phyloP scores from a whole-genome alignment of 768 basidiomycete species.

The Dacryopinax primogenitus region DNA sequence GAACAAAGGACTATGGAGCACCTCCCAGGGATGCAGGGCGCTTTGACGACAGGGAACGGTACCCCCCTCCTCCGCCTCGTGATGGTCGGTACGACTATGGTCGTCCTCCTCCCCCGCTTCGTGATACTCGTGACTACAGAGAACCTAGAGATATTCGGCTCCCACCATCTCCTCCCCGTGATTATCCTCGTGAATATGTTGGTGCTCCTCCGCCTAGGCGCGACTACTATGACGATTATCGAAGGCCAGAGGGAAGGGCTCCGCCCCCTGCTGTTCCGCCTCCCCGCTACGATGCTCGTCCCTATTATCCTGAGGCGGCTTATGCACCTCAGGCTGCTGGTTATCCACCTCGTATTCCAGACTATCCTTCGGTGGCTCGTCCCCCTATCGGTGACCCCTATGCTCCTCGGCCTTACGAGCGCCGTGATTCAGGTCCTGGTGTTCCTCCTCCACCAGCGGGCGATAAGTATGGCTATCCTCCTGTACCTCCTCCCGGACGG shows the following conservation, averaged over 20 bases:
- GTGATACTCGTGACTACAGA: constrained; percentile 19
- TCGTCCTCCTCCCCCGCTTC: constrained; percentile 32
- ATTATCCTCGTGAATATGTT: constrained; percentile 46
- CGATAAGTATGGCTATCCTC: constrained; percentile 33
- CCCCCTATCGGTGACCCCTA: constrained; percentile 40
- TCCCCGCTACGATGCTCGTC: constrained; percentile 45
- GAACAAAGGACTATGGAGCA: constrained; percentile 40
- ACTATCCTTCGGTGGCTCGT: constrained; percentile 34
- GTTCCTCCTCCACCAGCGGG: constrained; percentile 37
- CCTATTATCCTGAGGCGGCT: constrained; percentile 31
- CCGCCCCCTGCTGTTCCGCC: constrained; percentile 37
- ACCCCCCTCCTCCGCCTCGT: constrained; percentile 30
- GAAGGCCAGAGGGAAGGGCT: constrained; percentile 35
- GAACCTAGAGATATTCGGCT: constrained; percentile 20
- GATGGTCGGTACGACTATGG: constrained; percentile 53
- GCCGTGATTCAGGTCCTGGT: constrained; percentile 35
- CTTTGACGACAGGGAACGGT: constrained; percentile 35
- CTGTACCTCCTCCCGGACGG: constrained; percentile 37
- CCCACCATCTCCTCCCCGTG: constrained; percentile 49
- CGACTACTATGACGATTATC: constrained; percentile 52
- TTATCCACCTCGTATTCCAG: constrained; percentile 30
- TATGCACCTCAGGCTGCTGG: constrained; percentile 21
- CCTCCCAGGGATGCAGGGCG: constrained; percentile 31
- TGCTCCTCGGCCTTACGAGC: constrained; percentile 36
- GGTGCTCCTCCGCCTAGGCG: constrained; percentile 7